Evolutionary conservation across 768 basidiomycete species (phyloP), one percentile per base, ranked within the genome.

Genomic region (Rhodotorula kratochvilovae): DNA sequence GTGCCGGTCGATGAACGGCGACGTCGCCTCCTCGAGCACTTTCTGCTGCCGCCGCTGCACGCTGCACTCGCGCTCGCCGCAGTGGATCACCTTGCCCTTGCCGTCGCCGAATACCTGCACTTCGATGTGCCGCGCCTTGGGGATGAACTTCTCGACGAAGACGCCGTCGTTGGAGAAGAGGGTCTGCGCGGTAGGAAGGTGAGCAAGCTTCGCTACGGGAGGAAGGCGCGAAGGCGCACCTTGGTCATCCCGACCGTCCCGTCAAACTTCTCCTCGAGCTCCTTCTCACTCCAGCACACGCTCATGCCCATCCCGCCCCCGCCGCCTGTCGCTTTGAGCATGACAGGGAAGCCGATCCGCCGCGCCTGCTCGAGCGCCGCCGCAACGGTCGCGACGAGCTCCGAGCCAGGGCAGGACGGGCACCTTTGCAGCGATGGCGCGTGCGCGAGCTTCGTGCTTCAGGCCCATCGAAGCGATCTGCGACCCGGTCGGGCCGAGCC

Each of bases 41-140:
- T 90, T 90, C 78, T 90, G 88, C 72, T 89, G 86, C 42, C 88
- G 80, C 42, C 88, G 81, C 76, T 90, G 88, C 16, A 87, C 79
- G 59, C 62, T 61, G 73, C 88, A 89, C 77, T 90, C 88, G 23
- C 88, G 83, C 76, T 89, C 88, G 48, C 86, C 86, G 82, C 88
- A 84, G 72, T 88, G 86, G 10, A 88, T 80, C 19, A 85, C 85
- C 55, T 85, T 80, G 23, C 80, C 79, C 6, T 78, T 51, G 0
- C 87, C 88, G 76, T 90, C 85, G 23, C 88, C 88, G 71, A 89
- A 88, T 0, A 89, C 84, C 58, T 77, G 63, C 35, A 66, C 60
- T 31, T 71, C 74, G 60, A 74, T 71, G 55, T 74, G 73, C 8
- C 69, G 66, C 1, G 73, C 73, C 1, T 39, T 33, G 7, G 67